Base-by-base conservation (phyloP, 192 early-diverging fungal genomes). In the Allomyces javanicus region DNA sequence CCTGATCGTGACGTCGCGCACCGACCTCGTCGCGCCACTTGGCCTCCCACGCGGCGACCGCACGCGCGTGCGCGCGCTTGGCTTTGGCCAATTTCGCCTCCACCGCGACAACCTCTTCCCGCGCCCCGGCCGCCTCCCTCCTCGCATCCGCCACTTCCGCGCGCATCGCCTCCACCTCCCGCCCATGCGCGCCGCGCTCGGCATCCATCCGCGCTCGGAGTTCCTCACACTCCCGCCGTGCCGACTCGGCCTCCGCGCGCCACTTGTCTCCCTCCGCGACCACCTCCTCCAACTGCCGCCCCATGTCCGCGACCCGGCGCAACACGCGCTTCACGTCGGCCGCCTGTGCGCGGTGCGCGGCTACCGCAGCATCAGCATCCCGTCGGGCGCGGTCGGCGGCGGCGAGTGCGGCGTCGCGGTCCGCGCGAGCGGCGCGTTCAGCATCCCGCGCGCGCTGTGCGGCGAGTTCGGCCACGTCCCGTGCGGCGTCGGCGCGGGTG, bases 131-230 rank as follows among this genome's bases (percentile, higher is more conserved):
- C 23, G 50, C 63, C 70, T 62, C 64, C 64, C 44, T 0, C 67
- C 68, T 2, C 73, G 73, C 66, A 67, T 26, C 76, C 73, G 75
- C 73, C 76, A 77, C 43, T 58, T 58, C 50, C 1, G 10, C 70
- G 70, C 14, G 25, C 26, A 43, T 63, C 14, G 4, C 9, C 50
- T 24, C 27, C 64, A 12, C 24, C 44, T 40, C 55, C 25, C 11
- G 1, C 63, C 3, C 10, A 17, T 10, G 25, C 71, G 19, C 19
- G 65, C 23, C 24, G 58, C 63, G 19, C 12, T 66, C 44, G 62
- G 69, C 64, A 1, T 12, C 55, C 43, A 62, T 21, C 27, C 25
- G 10, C 19, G 27, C 62, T 45, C 64, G 0, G 61, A 12, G 61
- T 55, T 63, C 11, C 62, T 70, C 25, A 4, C 24, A 3, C 5